Evolutionary conservation across 441 rosid species (phyloP), one percentile per base, ranked within the genome.

Genomic region (Daphne laureola): DNA sequence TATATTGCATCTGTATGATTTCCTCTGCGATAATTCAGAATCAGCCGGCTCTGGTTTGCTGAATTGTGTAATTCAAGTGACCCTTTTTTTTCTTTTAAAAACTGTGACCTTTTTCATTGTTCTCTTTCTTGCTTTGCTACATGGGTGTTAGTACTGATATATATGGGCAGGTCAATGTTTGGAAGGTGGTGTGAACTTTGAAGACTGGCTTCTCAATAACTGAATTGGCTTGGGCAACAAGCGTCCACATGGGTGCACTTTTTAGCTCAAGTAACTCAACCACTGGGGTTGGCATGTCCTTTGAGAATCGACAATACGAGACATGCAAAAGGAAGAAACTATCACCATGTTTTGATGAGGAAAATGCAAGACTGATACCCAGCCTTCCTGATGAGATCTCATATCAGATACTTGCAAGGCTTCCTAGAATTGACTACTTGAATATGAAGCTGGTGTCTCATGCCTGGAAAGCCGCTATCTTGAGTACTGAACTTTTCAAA

Each of bases 361-460:
- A 71, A 21, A 59, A 46, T 16, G 64, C 63, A 42, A 65, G 87
- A 61, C 47, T 83, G 74, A 87, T 87, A 62, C 89, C 89, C 4
- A 58, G 63, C 54, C 82, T 82, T 52, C 89, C 87, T 3, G 87
- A 82, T 61, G 87, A 83, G 75, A 51, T 87, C 46, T 78, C 86
- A 0, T 55, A 76, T 25, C 85, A 75, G 70, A 80, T 80, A 55
- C 77, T 81, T 38, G 87, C 90, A 12, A 72, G 86, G 67, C 55
- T 80, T 51, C 89, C 87, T 4, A 74, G 84, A 54, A 64, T 71
- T 26, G 63, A 63, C 59, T 81, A 83, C 67, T 72, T 83, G 13
- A 81, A 68, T 26, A 43, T 67, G 35, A 80, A 77, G 61, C 55
- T 78, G 35, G 96, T 92, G 59, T 88, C 94, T 1, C 71, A 67